Percentiles rank a stretch among this genome's conserved stretches.
Evolutionary conservation across 2,329 filamentous ascomycete genomes (phyloP).

Genomic region (Aspergillus luchuensis): DNA sequence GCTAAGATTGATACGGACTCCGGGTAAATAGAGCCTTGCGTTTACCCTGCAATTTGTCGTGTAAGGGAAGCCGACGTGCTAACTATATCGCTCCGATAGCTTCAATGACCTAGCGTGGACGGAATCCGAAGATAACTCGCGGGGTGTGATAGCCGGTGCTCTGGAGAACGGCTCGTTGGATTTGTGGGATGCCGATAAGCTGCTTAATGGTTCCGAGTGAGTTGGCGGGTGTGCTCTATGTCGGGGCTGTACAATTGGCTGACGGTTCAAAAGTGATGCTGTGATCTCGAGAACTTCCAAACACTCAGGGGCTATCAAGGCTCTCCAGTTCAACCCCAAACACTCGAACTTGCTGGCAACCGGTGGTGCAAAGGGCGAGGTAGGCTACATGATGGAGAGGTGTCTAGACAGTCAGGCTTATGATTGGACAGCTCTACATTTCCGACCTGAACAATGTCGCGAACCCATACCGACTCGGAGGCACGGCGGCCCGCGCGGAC

Average conservation of each 20-base stretch:
- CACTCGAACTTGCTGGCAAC: slow-evolving; percentile 89
- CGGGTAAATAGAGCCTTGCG: slow-evolving; percentile 57
- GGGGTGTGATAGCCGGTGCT: slow-evolving; percentile 90
- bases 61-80: slow-evolving; percentile 19
- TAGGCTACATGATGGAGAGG: slow-evolving; percentile 19
- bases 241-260: slow-evolving; percentile 18
- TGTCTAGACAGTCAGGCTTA: slow-evolving; percentile 9
- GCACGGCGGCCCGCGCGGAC: slow-evolving; percentile 82
- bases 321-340: slow-evolving; percentile 93
- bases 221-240: slow-evolving; percentile 17
- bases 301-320: slow-evolving; percentile 89
- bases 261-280: slow-evolving; percentile 59
- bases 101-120: slow-evolving; percentile 98
- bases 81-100: slow-evolving; percentile 51
- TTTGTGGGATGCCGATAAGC: slow-evolving; percentile 84
- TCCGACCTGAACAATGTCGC: slow-evolving; percentile 90
- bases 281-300: slow-evolving; percentile 83
- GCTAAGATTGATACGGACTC: slow-evolving; percentile 85
- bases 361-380: slow-evolving; percentile 88
- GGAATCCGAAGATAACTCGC: slow-evolving; percentile 73
- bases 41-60: background rate
- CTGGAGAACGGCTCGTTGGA: slow-evolving; percentile 92
- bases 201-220: slow-evolving; percentile 56
- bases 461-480: slow-evolving; percentile 86
- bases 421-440: slow-evolving; percentile 67